Evolutionary conservation across 2,329 filamentous ascomycete genomes (phyloP).

Genomic region (Chaetoscypha palmicola): DNA sequence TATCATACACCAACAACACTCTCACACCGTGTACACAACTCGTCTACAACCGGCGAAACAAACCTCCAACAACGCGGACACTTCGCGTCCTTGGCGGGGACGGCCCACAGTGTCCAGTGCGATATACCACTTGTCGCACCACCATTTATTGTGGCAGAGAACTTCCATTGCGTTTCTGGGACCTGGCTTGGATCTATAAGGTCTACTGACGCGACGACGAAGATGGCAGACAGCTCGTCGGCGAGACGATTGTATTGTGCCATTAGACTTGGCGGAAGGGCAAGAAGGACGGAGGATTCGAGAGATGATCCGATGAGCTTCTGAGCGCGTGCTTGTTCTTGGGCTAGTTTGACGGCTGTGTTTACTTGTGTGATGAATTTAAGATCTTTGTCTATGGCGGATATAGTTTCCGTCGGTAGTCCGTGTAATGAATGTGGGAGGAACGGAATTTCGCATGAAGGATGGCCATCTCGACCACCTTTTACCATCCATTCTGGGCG

Average conservation of each 20-base stretch:
- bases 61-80: not conserved
- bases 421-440: slow-evolving; percentile 16
- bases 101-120: not conserved
- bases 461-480: slow-evolving; percentile 33
- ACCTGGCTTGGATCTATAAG: slow-evolving; percentile 39
- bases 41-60: not conserved
- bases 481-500: slow-evolving; percentile 56
- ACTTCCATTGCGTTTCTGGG: slow-evolving; percentile 41
- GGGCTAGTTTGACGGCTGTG: slow-evolving; percentile 62
- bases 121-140: not conserved
- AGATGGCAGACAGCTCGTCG: slow-evolving; percentile 46
- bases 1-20: not conserved
- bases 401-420: not conserved
- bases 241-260: slow-evolving; percentile 26
- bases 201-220: slow-evolving; percentile 61
- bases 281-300: slow-evolving; percentile 62
- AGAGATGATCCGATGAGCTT: slow-evolving; percentile 76
- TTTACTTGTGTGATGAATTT: slow-evolving; percentile 33
- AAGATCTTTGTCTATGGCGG: slow-evolving; percentile 20
- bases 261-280: slow-evolving; percentile 33
- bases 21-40: not conserved
- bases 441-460: slow-evolving; percentile 33
- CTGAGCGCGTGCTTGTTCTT: slow-evolving; percentile 64
- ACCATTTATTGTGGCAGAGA: slow-evolving; percentile 16
- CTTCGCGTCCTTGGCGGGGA: not conserved